These are phyloP conservation scores for Calonectria henricotiae DNA, from an alignment of 2,329 filamentous ascomycete genomes.

Conservation along the genomic window DNA sequence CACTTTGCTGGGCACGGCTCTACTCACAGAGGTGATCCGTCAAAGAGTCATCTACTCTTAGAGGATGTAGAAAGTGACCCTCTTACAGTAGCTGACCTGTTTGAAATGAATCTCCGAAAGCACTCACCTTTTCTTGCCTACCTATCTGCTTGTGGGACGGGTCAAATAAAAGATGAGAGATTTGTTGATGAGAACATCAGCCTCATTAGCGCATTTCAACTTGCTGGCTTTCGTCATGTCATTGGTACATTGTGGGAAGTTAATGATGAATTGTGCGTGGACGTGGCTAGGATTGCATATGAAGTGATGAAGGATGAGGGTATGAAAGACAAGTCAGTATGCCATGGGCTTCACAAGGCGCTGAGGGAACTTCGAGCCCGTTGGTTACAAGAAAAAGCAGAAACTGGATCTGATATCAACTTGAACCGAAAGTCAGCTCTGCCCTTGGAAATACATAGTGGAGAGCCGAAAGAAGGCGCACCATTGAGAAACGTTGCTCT, in stretches of 20 bases:
- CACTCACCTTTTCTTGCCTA: constrained; percentile 15
- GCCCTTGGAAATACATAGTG: no score
- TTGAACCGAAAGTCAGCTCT: no score
- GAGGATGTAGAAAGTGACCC: constrained; percentile 25
- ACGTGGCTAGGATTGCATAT: constrained; percentile 16
- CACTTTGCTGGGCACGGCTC: constrained; percentile 63
- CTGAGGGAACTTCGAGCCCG: not conserved
- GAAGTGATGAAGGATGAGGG: not conserved
- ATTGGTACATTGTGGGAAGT: no score
- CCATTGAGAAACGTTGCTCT: no score
- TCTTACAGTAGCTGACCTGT: constrained; percentile 39
- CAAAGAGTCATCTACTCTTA: constrained; percentile 36
- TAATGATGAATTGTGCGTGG: no score
- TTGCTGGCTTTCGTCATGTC: not conserved
- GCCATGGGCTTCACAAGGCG: constrained; percentile 13
- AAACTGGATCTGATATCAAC: no score
- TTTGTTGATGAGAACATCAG: constrained; percentile 60
- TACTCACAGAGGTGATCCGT: constrained; percentile 29
- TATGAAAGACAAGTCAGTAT: constrained; percentile 18
- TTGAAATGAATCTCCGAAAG: constrained; percentile 40
- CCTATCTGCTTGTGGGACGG: constrained; percentile 58
- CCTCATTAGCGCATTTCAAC: constrained; percentile 44
- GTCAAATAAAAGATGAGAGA: constrained; percentile 41
- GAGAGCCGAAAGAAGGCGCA: no score
- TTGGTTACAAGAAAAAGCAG: not conserved